Conservation (phyloP, 441 rosid species). For the Metrosideros polymorpha region DNA sequence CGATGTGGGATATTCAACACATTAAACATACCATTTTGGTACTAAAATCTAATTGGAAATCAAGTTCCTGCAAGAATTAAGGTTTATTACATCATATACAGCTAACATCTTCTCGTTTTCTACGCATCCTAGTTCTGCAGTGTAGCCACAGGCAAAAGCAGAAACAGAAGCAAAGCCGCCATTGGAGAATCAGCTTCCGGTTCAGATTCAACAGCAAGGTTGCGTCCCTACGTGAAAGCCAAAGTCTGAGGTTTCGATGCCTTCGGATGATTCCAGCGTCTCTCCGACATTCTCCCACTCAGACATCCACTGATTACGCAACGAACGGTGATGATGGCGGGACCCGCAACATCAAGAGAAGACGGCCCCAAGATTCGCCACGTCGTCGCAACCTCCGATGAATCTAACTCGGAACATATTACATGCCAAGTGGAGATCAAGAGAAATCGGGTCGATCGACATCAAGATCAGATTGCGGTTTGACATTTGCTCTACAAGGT, state of each 20-base stretch:
- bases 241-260: background rate
- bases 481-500: background rate
- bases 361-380: background rate
- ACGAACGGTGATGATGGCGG: background rate
- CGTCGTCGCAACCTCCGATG: background rate
- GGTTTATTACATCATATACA: background rate
- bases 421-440: background rate
- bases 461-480: background rate
- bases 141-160: background rate
- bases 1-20: background rate
- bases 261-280: background rate
- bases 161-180: background rate
- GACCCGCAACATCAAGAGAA: background rate
- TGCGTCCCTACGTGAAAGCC: background rate
- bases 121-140: background rate
- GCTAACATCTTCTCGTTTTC: background rate
- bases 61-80: background rate
- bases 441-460: background rate
- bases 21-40: background rate
- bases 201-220: background rate
- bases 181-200: background rate
- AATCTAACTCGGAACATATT: background rate
- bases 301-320: background rate
- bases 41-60: background rate
- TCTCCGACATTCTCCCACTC: background rate